Conservation (phyloP, 305 asterid genomes). For the Fraxinus velutina region DNA sequence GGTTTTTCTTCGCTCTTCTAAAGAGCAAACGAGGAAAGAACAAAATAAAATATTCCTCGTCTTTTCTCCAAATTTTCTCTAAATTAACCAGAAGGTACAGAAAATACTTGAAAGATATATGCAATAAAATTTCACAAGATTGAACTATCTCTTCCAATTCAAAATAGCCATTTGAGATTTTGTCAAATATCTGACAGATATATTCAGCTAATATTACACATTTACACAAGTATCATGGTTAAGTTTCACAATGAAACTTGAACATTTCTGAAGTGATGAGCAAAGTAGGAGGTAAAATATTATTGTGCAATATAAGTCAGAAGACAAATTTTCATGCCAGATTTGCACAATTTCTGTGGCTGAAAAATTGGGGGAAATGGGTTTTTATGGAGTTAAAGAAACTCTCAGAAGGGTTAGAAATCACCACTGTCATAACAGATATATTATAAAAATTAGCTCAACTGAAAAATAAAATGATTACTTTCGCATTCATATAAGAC, state of each 20-base stretch:
- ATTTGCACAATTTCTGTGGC: background rate
- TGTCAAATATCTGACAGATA: background rate
- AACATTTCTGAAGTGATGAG: background rate
- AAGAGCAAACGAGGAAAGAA: background rate
- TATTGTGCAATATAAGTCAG: background rate
- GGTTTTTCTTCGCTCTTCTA: background rate
- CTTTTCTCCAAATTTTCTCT: background rate
- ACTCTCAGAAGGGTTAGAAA: background rate
- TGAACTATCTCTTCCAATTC: slow-evolving; percentile 3
- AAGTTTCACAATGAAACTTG: background rate
- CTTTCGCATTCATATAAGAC: background rate
- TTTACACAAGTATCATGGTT: background rate
- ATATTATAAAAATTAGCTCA: background rate
- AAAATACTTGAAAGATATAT: background rate
- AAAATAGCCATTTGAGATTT: background rate
- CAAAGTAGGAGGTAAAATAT: background rate
- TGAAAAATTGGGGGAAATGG: background rate
- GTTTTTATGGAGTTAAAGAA: background rate
- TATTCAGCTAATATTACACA: background rate
- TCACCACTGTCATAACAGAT: background rate
- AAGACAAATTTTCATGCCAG: background rate
- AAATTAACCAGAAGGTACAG: background rate
- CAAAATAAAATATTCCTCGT: background rate
- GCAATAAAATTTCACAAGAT: slow-evolving; percentile 3
- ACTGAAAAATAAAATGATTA: background rate